Base-by-base conservation (phyloP, 106 monocot genomes). In the Acorus calamus region DNA sequence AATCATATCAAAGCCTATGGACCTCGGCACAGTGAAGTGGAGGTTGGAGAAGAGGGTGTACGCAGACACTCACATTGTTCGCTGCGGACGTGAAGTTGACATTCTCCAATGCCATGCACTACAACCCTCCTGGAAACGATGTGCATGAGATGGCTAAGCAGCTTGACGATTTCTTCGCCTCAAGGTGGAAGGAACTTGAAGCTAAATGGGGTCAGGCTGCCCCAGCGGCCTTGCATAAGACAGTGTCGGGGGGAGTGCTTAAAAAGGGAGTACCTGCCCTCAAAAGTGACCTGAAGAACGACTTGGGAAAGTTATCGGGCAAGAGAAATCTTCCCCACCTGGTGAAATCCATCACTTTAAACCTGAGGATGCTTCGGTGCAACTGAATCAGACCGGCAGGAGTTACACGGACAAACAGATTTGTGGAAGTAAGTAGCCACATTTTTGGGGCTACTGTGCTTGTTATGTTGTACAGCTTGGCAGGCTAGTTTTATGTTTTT, bases 21-120 rank as follows among this genome's bases (percentile, higher is more conserved):
- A 84, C 64, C 64, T 84, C 63, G 80, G 84, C 9, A 84, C 76
- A n/a, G 44, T 85, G 11, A 80, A 74, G 42, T 4, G 45, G 8
- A 80, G 71, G 44, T 74, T 85, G 44, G 61, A 52, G 57, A 67
- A 44, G 5, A 74, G 67, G 51, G 48, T 56, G 50, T 85, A 85
- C 42, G 42, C 52, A 5, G 70, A 52, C 64, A 61, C 70, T 11
- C 12, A 14, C 61, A 66, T n/a, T 77, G 63, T 85, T 81, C 57
- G 76, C 80, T 53, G 73, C 69, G 49, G 80, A 85, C 75, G 77
- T 85, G 8, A 81, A 61, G 71, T 63, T 80, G 28, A 85, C 84
- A 51, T 85, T 85, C 46, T 66, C 80, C 8, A 85, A 85, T 68
- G 84, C 84, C 28, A 81, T 81, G 84, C 48, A 6, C 7, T 81